These are phyloP conservation scores for Apiotrichum montevideense DNA, from an alignment of 1,284 basidiomycete species.

Conservation along the genomic window DNA sequence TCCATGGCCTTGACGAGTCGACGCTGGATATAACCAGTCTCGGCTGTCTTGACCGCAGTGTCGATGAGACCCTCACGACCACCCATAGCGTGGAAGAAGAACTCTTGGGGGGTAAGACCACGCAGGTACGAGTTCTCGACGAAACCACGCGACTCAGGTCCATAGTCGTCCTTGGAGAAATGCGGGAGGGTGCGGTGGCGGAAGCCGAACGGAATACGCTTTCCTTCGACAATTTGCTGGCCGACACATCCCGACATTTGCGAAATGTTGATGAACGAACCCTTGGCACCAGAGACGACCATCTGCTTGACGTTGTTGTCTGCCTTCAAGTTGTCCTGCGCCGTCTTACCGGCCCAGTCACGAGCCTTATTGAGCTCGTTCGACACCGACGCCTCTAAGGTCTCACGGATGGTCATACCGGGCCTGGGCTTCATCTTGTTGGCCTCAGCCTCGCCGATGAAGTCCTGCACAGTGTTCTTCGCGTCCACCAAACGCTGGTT, in stretches of 20 bases:
- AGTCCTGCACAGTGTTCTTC: conserved; percentile 65
- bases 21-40: conserved; percentile 98
- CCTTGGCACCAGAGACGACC: conserved; percentile 98
- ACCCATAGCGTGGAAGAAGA: conserved; percentile 99
- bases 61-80: conserved; percentile 98
- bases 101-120: conserved; percentile 95
- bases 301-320: conserved; percentile 99
- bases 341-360: conserved; percentile 90
- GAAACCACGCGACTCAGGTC: conserved; percentile 96
- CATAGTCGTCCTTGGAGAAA: conserved; percentile 98
- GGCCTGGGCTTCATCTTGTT: conserved; percentile 80
- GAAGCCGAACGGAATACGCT: conserved; percentile 98
- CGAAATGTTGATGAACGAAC: conserved; percentile 99
- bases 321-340: conserved; percentile 92
- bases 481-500: conserved; percentile 74
- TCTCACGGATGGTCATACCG: conserved; percentile 99
- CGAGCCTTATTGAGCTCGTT: conserved; percentile 90
- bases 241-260: conserved; percentile 99
- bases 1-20: conserved; percentile 96
- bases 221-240: conserved; percentile 96
- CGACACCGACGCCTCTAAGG: conserved; percentile 90
- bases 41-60: conserved; percentile 99
- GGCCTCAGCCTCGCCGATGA: conserved; percentile 72
- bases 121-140: conserved; percentile 99
- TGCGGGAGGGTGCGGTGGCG: conserved; percentile 92